Base-by-base conservation (phyloP, 2,329 filamentous ascomycete genomes). In the Scortechinia acanthostroma region DNA sequence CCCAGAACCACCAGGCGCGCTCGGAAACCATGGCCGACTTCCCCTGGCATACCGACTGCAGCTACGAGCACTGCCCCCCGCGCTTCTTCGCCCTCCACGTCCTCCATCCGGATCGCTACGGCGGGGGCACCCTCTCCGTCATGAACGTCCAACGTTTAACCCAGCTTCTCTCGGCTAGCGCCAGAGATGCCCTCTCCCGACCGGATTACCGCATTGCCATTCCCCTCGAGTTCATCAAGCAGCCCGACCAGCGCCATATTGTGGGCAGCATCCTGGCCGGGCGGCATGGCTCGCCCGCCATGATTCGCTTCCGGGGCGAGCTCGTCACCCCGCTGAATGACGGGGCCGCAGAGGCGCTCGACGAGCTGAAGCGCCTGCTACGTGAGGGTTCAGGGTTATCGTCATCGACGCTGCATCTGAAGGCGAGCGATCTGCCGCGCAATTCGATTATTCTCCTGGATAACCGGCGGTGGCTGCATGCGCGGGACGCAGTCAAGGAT, bases 21-120 rank as follows among this genome's bases (percentile, higher is more conserved):
- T 66, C 62, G 1, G 66, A 70, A 47, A 70, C 66, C 1, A 68
- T 65, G 62, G 48, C 59, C 0, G 52, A 63, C 1, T 70, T 69
- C 21, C 60, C 66, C 0, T 70, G 66, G 66, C 66, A 69, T 42
- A 69, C 63, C 0, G 66, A 69, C 42, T 69, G 66, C 51, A 66
- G 63, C 49, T 69, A 69, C 42, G 66, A 69, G 42, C 44, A 56
- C 1, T 48, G 50, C 0, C 55, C 62, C 1, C 65, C 66, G 2
- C 46, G 60, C 2, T 68, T 58, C 42, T 68, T 70, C 42, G 66
- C 64, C 0, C 57, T 69, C 0, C 66, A 69, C 15, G 63, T 69
- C 0, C 56, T 70, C 0, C 63, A 59, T n/a, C 57, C 59, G 17
- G 66, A 70, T 47, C 55, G 57, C 0, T 57, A 44, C n/a, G 64